Base-by-base conservation (phyloP, 352 stramenopile species). In the Phytophthora palmivora region DNA sequence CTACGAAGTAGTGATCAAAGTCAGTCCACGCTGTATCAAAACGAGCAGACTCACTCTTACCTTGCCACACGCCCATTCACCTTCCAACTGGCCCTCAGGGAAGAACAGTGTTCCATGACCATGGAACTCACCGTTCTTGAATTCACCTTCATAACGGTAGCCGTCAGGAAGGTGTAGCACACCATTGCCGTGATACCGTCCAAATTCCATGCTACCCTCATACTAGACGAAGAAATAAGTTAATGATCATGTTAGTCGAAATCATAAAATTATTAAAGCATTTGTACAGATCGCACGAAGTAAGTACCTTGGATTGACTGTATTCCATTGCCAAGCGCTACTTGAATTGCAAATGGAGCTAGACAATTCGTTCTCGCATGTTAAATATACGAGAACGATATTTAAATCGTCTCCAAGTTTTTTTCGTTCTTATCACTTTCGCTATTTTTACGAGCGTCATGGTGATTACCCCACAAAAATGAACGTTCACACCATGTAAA, bases 141-240 rank as follows among this genome's bases (percentile, higher is more conserved):
- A 94, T 45, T 92, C 86, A 32, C 86, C 84, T 70, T 94, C 86
- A 66, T 94, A 94, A 6, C 78, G 75, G 10, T 77, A 87, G 12
- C 84, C 84, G 36, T 91, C 79, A 4, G 76, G 41, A 11, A 91
- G 66, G 16, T 88, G 68, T 24, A 91, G 48, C 26, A 80, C 72
- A 4, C 80, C 82, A 5, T 76, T 70, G 0, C 82, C 80, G n/a
- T 79, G 82, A 59, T 78, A 89, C 4, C 82, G 78, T 14, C 82
- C 80, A 44, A 89, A 91, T 30, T 76, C 74, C 16, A 57, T 81
- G 38, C 58, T 69, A 8, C 82, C 82, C 66, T 85, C 72, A 58
- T 89, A 89, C 82, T 91, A 41, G n/a, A 55, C 18, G 47, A 28
- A 36, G 30, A 34, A 12, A n/a, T n/a, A n/a, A n/a, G n/a, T n/a